Percentiles rank a stretch among this genome's conserved stretches.
Evolutionary conservation across 192 early-diverging fungal species (phyloP).

Genomic region (Backusella mclennaniae): DNA sequence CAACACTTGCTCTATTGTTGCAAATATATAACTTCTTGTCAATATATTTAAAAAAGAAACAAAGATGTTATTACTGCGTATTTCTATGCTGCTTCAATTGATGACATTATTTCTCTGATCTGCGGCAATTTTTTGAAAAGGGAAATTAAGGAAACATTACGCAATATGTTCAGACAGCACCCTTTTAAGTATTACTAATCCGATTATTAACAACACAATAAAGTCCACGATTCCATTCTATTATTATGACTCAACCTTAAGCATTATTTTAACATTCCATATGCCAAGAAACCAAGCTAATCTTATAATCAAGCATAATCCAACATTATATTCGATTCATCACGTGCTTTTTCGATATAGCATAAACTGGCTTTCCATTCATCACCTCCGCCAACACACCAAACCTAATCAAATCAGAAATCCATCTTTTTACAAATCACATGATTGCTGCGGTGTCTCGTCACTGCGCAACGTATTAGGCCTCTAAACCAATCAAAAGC

Average conservation of each 20-base stretch:
- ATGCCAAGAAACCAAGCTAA: neutral
- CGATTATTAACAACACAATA: neutral
- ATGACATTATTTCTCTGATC: neutral
- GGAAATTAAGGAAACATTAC: neutral
- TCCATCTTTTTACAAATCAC: neutral
- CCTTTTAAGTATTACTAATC: neutral
- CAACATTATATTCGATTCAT: neutral
- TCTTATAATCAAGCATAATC: neutral
- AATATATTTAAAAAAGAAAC: neutral
- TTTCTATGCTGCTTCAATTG: neutral
- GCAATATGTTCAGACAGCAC: neutral
- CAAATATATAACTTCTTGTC: neutral
- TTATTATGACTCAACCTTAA: neutral
- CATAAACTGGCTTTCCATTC: neutral
- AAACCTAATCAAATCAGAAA: neutral
- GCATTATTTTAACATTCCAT: neutral
- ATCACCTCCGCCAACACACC: neutral
- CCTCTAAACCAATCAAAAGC: neutral
- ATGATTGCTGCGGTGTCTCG: neutral
- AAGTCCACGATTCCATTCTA: neutral
- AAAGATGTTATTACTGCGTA: neutral
- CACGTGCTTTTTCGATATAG: neutral
- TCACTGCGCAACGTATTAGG: neutral
- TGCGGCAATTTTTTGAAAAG: neutral
- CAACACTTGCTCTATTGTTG: neutral